Percentiles rank a stretch among this genome's conserved stretches.
phyloP scores from a whole-genome alignment of 139 green algal species.

The Trebouxia sp. region DNA sequence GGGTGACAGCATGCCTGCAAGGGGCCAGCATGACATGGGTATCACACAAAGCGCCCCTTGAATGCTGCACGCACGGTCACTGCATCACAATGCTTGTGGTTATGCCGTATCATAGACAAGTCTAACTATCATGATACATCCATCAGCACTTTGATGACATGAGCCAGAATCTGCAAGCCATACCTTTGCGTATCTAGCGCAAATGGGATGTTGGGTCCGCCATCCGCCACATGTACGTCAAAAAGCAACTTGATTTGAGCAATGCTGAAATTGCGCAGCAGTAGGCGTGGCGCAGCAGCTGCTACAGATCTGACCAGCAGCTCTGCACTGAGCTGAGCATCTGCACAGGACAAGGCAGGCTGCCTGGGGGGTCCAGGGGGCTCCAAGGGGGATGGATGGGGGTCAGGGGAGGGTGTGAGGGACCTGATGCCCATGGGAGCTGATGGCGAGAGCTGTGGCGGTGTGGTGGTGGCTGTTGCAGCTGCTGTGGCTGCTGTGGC shows the following conservation, averaged over 20 bases:
- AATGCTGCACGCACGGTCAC: background rate
- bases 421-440: background rate
- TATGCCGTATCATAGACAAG: no score
- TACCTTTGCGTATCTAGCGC: slow-evolving; percentile 41
- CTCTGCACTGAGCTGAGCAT: slow-evolving; percentile 2
- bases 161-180: background rate
- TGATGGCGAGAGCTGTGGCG: background rate
- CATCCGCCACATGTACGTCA: slow-evolving; percentile 43
- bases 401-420: background rate
- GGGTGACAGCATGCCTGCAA: no score
- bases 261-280: slow-evolving; percentile 30
- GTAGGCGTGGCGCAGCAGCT: slow-evolving; percentile 30
- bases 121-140: no score
- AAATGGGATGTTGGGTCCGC: slow-evolving; percentile 36
- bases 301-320: slow-evolving; percentile 34
- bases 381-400: background rate
- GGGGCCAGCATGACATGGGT: no score
- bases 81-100: no score
- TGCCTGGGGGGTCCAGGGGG: background rate
- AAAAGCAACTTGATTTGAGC: slow-evolving; percentile 38
- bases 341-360: background rate
- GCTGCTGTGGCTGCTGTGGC: slow-evolving; percentile 15
- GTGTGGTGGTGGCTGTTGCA: background rate
- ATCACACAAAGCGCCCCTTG: no score
- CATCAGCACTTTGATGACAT: no score